Percentiles rank a stretch among this genome's conserved stretches.
phyloP scores from a whole-genome alignment of 306 rosid species.

The Lithocarpus polystachyus region DNA sequence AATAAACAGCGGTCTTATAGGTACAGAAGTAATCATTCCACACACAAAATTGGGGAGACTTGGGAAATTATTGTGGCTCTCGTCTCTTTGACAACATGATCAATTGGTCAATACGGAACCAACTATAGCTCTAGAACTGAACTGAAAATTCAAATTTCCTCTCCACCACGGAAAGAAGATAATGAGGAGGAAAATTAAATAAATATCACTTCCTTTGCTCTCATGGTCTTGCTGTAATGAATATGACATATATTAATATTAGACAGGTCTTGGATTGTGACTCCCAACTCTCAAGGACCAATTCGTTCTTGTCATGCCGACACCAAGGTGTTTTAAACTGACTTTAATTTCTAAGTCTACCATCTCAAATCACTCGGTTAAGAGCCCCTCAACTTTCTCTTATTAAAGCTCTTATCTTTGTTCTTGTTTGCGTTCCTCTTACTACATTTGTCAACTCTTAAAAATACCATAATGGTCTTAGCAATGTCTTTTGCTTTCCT shows the following conservation, averaged over 20 bases:
- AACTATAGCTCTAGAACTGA: background rate
- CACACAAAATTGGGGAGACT: background rate
- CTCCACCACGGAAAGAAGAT: background rate
- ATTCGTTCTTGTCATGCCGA: background rate
- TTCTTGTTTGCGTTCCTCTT: background rate
- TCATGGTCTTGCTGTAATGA: background rate
- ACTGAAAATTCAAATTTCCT: background rate
- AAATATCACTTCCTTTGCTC: background rate
- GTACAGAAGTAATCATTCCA: background rate
- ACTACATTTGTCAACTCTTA: background rate
- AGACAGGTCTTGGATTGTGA: background rate
- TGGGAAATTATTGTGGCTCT: background rate
- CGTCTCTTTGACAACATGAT: background rate
- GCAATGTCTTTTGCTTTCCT: constrained; percentile 26
- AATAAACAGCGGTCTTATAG: too few relatives aligned
- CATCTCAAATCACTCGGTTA: background rate
- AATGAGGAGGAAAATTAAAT: background rate
- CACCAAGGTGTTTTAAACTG: background rate
- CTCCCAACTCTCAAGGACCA: background rate
- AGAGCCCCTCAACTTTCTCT: too few relatives aligned
- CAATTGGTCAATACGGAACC: background rate
- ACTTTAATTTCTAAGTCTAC: background rate
- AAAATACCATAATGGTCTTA: constrained; percentile 27
- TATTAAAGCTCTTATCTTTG: background rate
- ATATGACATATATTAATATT: background rate